phyloP scores from a whole-genome alignment of 2,329 filamentous ascomycete species.

The Torrubiellomyces zombiae region DNA sequence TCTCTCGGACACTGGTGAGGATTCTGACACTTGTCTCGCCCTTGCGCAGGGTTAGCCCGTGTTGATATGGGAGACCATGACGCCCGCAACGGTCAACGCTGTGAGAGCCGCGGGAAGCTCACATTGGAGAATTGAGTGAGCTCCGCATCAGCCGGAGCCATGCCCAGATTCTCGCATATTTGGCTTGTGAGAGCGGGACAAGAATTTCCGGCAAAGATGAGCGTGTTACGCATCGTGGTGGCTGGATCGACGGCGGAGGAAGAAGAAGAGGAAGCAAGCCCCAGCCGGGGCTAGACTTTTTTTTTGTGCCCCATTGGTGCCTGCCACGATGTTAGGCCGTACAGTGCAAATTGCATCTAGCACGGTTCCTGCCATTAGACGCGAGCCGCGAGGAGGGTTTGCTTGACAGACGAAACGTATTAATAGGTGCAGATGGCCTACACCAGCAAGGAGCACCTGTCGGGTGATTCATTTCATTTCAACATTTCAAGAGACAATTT shows the following conservation, averaged over 20 bases:
- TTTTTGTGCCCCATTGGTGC: slow-evolving; percentile 2
- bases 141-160: slow-evolving; percentile 46
- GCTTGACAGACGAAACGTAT: too few species aligned
- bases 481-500: too few species aligned
- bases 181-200: slow-evolving; percentile 47
- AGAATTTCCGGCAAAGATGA: slow-evolving; percentile 52
- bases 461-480: too few species aligned
- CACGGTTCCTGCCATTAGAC: too few species aligned
- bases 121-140: slow-evolving; percentile 56
- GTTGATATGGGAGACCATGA: slow-evolving; percentile 4
- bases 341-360: too few species aligned
- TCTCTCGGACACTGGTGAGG: slow-evolving; percentile 70
- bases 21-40: slow-evolving; percentile 56
- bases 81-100: too few species aligned
- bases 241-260: slow-evolving; percentile 9
- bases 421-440: too few species aligned
- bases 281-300: too few species aligned
- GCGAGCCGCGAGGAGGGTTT: too few species aligned
- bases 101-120: slow-evolving; percentile 22
- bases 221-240: slow-evolving; percentile 43
- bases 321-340: too few species aligned
- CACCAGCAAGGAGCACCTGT: too few species aligned
- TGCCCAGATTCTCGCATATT: slow-evolving; percentile 53
- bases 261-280: slow-evolving; percentile 2
- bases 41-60: slow-evolving; percentile 19